phyloP scores from a whole-genome alignment of 768 basidiomycete genomes.

The Boletellus emodensis region DNA sequence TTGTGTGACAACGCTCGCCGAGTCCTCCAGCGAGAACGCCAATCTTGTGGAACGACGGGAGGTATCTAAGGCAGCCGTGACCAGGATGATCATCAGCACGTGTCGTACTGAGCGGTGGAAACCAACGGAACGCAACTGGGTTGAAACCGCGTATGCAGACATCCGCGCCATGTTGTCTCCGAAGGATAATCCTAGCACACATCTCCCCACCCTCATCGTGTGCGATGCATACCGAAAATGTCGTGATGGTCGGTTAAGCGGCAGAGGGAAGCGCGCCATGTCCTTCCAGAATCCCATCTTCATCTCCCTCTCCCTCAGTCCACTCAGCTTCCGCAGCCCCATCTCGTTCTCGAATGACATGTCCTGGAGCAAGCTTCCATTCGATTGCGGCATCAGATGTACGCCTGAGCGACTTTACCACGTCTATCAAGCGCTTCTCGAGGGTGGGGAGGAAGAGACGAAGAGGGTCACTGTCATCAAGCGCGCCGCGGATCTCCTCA shows the following conservation, averaged over 20 bases:
- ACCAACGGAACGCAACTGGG: slow-evolving; percentile 25
- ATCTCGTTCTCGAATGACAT: slow-evolving; percentile 15
- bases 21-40: slow-evolving; percentile 9
- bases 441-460: slow-evolving; percentile 3
- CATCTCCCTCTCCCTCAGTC: slow-evolving; percentile 9
- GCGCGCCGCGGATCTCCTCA: slow-evolving; percentile 25
- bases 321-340: slow-evolving; percentile 22
- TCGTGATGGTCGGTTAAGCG: background rate
- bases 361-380: slow-evolving; percentile 18
- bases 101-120: slow-evolving; percentile 26
- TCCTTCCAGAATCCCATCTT: slow-evolving; percentile 24
- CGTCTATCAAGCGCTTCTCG: slow-evolving; percentile 21
- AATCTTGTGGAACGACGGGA: slow-evolving; percentile 16
- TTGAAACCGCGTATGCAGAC: slow-evolving; percentile 24
- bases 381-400: slow-evolving; percentile 11
- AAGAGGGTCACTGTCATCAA: slow-evolving; percentile 10
- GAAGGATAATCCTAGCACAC: background rate
- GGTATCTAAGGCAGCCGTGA: slow-evolving; percentile 22
- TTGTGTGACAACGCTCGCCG: slow-evolving; percentile 30
- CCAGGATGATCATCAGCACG: slow-evolving; percentile 15
- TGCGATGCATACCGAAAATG: slow-evolving; percentile 15
- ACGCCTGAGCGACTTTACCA: slow-evolving; percentile 11
- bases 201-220: slow-evolving; percentile 21
- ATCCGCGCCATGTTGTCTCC: slow-evolving; percentile 24
- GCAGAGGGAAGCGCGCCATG: slow-evolving; percentile 17